These are phyloP conservation scores for Cytospora leucostoma DNA, from an alignment of 2,329 filamentous ascomycete genomes.

Conservation along the genomic window DNA sequence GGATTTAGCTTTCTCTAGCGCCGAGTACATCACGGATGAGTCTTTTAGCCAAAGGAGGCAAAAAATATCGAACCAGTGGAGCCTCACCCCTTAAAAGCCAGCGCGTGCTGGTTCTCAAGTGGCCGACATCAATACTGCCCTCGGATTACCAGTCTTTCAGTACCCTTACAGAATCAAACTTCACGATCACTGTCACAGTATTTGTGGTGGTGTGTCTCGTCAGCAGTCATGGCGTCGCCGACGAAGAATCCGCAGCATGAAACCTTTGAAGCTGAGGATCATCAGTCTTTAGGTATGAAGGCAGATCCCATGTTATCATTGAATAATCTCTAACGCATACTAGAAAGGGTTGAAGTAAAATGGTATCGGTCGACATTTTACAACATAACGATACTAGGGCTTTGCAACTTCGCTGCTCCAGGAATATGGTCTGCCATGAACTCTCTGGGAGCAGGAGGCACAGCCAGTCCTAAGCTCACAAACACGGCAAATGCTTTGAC, in stretches of 20 bases:
- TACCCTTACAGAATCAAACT: neutral
- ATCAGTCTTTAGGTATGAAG: conserved; percentile 1
- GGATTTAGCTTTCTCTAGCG: neutral
- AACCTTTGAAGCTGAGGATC: neutral
- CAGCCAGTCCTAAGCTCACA: conserved; percentile 44
- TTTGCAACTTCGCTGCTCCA: conserved; percentile 70
- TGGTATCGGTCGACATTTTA: conserved; percentile 74
- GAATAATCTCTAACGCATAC: neutral
- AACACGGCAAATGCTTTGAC: conserved; percentile 49
- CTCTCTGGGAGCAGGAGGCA: conserved; percentile 44
- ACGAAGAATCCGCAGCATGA: neutral
- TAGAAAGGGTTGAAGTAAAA: conserved; percentile 44
- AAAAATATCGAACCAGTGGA: neutral
- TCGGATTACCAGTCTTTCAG: neutral
- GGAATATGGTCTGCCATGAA: conserved; percentile 58
- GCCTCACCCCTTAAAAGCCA: neutral
- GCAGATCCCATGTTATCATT: neutral
- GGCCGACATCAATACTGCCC: neutral
- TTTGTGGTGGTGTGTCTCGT: neutral
- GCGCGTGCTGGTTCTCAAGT: neutral
- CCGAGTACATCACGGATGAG: neutral
- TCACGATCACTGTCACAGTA: neutral
- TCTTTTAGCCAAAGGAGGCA: neutral
- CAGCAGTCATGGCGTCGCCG: neutral
- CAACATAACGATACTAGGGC: conserved; percentile 70